Evolutionary conservation across 768 basidiomycete genomes (phyloP), one percentile per base, ranked within the genome.

Genomic region (Pulveroboletus sp.): DNA sequence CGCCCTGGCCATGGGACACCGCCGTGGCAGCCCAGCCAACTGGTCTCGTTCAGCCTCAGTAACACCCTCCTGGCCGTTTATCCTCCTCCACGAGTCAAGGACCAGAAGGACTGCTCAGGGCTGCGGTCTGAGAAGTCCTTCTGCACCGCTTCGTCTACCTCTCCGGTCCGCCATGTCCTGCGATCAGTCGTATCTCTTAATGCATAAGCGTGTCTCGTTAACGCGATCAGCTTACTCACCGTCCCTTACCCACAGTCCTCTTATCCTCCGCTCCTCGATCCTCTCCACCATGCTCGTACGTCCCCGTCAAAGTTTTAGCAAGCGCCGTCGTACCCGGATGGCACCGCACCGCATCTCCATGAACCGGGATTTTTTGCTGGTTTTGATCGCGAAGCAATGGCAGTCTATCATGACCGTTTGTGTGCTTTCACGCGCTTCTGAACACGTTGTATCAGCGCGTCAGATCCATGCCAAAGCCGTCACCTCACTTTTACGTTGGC

Each of bases 401-500:
- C 54, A 64, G 64, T 67, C 62, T 65, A 65, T 65, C 64, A 67
- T 57, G 37, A 57, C 63, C 57, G 55, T 49, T 65, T 48, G 61
- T 55, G 60, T 62, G 60, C 67, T 65, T 61, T 69, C 65, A 65
- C 65, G 63, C 58, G 60, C 67, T 67, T 65, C 63, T 51, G 7
- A 61, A 68, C 66, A 67, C 66, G 66, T 68, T 69, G 67, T 40
- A 63, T 54, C 66, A 57, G 65, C 66, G 58, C 63, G 61, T 61
- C 67, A 67, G 63, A 65, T 60, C 57, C 65, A 56, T 67, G 65
- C 60, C 17, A 54, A 57, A 33, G 40, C 51, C 54, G 53, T 63
- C 65, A 54, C 57, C 63, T 63, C 61, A 54, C 58, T 56, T 57
- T 67, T 69, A 67, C 66, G 66, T 69, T 61, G 60, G 42, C 58